phyloP scores from a whole-genome alignment of 2,329 filamentous ascomycete species.

The Bipolaris sorokiniana region DNA sequence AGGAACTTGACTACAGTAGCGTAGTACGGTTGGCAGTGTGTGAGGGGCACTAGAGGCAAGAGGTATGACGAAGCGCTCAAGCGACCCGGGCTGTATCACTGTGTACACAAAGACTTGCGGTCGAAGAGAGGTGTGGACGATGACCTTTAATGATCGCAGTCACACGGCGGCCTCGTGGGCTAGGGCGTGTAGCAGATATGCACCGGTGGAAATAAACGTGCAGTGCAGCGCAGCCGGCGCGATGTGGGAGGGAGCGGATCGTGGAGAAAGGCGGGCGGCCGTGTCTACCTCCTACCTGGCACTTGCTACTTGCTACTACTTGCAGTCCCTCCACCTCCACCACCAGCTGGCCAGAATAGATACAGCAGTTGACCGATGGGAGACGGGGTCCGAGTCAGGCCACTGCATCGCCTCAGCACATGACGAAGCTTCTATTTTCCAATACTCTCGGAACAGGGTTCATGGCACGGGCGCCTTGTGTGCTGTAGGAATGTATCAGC shows the following conservation, averaged over 20 bases:
- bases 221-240: conserved; percentile 51
- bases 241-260: conserved; percentile 48
- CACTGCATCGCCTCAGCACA: conserved; percentile 11
- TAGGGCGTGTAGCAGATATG: conserved; percentile 39
- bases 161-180: conserved; percentile 45
- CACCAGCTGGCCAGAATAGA: conserved; percentile 13
- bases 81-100: conserved; percentile 37
- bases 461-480: conserved; percentile 16
- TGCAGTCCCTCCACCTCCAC: conserved; percentile 28
- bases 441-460: conserved; percentile 16
- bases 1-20: conserved; percentile 23
- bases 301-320: neutral
- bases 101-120: conserved; percentile 25
- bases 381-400: conserved; percentile 12
- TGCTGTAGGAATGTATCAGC: conserved; percentile 19
- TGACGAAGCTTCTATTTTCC: conserved; percentile 19
- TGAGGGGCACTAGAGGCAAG: conserved; percentile 19
- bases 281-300: conserved; percentile 43
- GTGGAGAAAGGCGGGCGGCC: conserved; percentile 42
- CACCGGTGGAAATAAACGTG: conserved; percentile 51
- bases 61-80: conserved; percentile 33
- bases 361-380: conserved; percentile 13
- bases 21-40: conserved; percentile 24
- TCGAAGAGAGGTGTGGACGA: conserved; percentile 5
- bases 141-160: conserved; percentile 27